These are phyloP conservation scores for Barnettozyma californica DNA, from an alignment of 805 yeast species.

Conservation along the genomic window DNA sequence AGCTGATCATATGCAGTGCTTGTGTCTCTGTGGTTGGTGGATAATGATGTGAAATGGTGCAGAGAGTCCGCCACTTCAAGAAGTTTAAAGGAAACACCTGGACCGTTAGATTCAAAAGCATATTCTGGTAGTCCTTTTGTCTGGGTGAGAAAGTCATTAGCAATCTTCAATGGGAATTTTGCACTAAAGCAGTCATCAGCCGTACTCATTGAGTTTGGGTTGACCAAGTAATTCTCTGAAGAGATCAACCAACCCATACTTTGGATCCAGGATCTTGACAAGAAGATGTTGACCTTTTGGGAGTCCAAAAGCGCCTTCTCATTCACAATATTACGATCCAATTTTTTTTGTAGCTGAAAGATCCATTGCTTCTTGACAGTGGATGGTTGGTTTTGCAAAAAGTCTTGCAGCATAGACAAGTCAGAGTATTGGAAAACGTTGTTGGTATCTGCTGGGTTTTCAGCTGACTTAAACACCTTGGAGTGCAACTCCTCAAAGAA, in stretches of 20 bases:
- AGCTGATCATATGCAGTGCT: slow-evolving; percentile 17
- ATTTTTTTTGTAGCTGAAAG: slow-evolving; percentile 17
- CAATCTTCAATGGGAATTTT: slow-evolving; percentile 20
- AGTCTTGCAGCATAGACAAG: slow-evolving; percentile 14
- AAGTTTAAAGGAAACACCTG: slow-evolving; percentile 21
- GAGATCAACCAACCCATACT: slow-evolving; percentile 23
- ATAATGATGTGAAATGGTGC: slow-evolving; percentile 14
- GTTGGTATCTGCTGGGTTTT: not conserved
- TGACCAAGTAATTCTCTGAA: slow-evolving; percentile 16
- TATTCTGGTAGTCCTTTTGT: slow-evolving; percentile 18
- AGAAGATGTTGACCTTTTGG: slow-evolving; percentile 19
- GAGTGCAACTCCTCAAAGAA: slow-evolving; percentile 20
- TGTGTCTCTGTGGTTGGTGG: slow-evolving; percentile 12
- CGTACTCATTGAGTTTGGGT: slow-evolving; percentile 9
- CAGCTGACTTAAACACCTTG: slow-evolving; percentile 10
- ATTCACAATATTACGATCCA: slow-evolving; percentile 12
- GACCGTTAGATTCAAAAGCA: slow-evolving; percentile 24
- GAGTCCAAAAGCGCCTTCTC: slow-evolving; percentile 15
- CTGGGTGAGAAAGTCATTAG: slow-evolving; percentile 15
- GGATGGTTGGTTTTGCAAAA: slow-evolving; percentile 14
- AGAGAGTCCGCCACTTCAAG: slow-evolving; percentile 23
- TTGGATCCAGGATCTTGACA: slow-evolving; percentile 23
- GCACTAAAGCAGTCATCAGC: slow-evolving; percentile 17
- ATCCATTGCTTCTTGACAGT: slow-evolving; percentile 20
- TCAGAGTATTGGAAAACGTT: slow-evolving; percentile 6